Conservation (phyloP, 108 stramenopile genomes). For the Stephanodiscus triporus region DNA sequence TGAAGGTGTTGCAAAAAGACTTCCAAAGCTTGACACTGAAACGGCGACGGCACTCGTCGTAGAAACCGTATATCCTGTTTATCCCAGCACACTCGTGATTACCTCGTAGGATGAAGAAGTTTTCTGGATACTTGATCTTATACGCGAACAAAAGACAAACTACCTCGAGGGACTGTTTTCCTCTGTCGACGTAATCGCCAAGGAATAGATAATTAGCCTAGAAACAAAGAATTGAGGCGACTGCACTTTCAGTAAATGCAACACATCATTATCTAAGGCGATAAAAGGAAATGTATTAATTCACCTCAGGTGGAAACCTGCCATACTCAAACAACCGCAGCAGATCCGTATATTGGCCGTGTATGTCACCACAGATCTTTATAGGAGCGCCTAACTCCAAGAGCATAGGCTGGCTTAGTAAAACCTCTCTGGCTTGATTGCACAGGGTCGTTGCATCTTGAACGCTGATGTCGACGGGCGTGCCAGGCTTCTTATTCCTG, state of each 20-base stretch:
- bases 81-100: constrained; percentile 99
- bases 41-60: constrained; percentile 99
- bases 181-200: constrained; percentile 99
- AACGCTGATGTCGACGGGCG: constrained; percentile 84
- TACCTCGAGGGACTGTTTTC: constrained; percentile 95
- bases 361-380: constrained; percentile 99
- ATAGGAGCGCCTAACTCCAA: constrained; percentile 98
- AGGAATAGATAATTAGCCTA: constrained; percentile 98
- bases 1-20: constrained; percentile 99
- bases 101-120: constrained; percentile 99
- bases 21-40: constrained; percentile 99
- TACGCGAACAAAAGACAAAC: constrained; percentile 97
- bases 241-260: background rate
- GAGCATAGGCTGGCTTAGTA: constrained; percentile 96
- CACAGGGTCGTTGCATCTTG: constrained; percentile 85
- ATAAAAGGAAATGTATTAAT: constrained; percentile 21
- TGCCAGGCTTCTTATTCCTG: constrained; percentile 90
- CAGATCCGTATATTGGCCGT: constrained; percentile 98
- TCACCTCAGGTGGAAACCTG: constrained; percentile 93
- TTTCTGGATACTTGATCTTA: constrained; percentile 99
- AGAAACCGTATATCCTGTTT: constrained; percentile 99
- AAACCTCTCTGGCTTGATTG: constrained; percentile 91
- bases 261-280: background rate
- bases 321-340: constrained; percentile 97
- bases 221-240: background rate